Conservation (phyloP, 352 stramenopile genomes). For the Phytophthora megakarya region DNA sequence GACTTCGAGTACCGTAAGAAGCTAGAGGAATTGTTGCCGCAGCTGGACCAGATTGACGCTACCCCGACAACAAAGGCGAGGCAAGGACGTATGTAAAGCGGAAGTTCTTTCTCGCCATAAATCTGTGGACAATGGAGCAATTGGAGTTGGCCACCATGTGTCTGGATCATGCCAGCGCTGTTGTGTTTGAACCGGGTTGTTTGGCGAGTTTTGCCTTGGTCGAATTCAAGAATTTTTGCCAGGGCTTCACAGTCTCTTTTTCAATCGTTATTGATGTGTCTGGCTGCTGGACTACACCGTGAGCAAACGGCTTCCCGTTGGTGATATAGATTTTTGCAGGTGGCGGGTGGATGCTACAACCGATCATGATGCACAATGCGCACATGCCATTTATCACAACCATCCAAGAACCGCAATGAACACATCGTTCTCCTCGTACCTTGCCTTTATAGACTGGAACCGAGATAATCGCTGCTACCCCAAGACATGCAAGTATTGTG, state of each 20-base stretch:
- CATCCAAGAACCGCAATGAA: slow-evolving; percentile 76
- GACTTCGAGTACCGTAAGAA: slow-evolving; percentile 97
- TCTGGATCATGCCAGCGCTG: slow-evolving; percentile 10
- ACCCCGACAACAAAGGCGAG: slow-evolving; percentile 67
- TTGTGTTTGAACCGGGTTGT: slow-evolving; percentile 13
- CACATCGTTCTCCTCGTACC: slow-evolving; percentile 53
- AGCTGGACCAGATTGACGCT: slow-evolving; percentile 96
- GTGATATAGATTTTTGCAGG: slow-evolving; percentile 62
- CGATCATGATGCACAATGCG: slow-evolving; percentile 57
- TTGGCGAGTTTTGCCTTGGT: slow-evolving; percentile 25
- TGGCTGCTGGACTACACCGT: slow-evolving; percentile 6
- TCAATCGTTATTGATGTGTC: not conserved
- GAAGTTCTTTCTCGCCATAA: not conserved
- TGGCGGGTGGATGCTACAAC: slow-evolving; percentile 53
- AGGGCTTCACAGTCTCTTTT: not conserved
- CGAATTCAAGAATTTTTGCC: slow-evolving; percentile 26
- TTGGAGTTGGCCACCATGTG: not conserved
- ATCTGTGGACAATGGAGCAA: not conserved
- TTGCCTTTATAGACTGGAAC: slow-evolving; percentile 62
- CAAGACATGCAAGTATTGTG: slow-evolving; percentile 24
- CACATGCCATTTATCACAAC: slow-evolving; percentile 58
- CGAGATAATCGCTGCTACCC: slow-evolving; percentile 28
- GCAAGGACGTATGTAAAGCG: slow-evolving; percentile 35
- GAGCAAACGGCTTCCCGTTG: slow-evolving; percentile 40
- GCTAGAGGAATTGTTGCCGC: slow-evolving; percentile 87